Conservation (phyloP, 768 basidiomycete species). For the Leccinum arenicola region DNA sequence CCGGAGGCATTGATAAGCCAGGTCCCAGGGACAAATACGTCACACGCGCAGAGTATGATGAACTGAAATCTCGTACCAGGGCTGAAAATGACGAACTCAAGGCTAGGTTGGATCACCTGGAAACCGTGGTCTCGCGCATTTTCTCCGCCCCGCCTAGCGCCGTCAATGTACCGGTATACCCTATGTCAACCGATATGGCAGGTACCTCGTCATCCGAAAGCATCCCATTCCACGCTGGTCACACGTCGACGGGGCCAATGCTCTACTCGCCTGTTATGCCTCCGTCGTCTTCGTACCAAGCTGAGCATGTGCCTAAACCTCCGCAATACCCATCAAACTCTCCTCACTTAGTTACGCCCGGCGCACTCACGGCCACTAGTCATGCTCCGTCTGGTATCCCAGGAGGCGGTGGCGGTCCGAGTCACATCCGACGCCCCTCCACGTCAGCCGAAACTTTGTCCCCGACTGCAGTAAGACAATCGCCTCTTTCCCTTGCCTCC, state of each 20-base stretch:
- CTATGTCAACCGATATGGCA: conserved; percentile 31
- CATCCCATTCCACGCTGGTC: conserved; percentile 28
- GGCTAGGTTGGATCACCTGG: conserved; percentile 59
- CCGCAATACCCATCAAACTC: conserved; percentile 28
- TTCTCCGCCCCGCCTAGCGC: conserved; percentile 28
- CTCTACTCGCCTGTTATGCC: conserved; percentile 23
- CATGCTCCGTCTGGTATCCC: conserved; percentile 14
- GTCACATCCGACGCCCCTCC: conserved; percentile 29
- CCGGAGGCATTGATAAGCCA: conserved; percentile 11
- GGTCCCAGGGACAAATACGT: conserved; percentile 72
- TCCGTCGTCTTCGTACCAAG: conserved; percentile 24
- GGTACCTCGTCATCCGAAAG: conserved; percentile 25
- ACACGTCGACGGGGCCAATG: conserved; percentile 25
- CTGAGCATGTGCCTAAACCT: conserved; percentile 24
- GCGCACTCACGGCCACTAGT: conserved; percentile 19
- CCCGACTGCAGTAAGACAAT: conserved; percentile 33
- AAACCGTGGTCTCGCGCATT: conserved; percentile 47
- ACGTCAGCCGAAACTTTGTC: conserved; percentile 29
- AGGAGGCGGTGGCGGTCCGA: conserved; percentile 12
- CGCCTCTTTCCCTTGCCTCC: conserved; percentile 39
- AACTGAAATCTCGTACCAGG: conserved; percentile 53
- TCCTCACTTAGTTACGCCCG: conserved; percentile 26
- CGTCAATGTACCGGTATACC: conserved; percentile 28
- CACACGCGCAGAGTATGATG: conserved; percentile 72
- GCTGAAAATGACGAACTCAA: conserved; percentile 54